phyloP scores from a whole-genome alignment of 2,329 filamentous ascomycete genomes.

The Xylariales sp. region DNA sequence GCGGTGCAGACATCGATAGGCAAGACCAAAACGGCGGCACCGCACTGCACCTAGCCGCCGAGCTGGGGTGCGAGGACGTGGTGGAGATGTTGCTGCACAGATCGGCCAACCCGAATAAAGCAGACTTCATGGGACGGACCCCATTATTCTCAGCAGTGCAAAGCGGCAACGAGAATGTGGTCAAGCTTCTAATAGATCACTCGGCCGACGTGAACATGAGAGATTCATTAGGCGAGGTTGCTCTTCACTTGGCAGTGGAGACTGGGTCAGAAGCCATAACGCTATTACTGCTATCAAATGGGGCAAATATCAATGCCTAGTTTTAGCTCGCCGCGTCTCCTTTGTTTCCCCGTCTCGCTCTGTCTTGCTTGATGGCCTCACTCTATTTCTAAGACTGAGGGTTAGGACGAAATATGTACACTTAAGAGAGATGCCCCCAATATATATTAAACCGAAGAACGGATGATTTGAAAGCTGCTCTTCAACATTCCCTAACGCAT shows the following conservation, averaged over 20 bases:
- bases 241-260: not conserved
- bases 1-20: not conserved
- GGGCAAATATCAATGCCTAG: not conserved
- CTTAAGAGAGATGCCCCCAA: no score
- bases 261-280: not conserved
- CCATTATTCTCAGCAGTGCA: not conserved
- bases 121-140: not conserved
- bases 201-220: not conserved
- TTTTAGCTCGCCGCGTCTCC: no score
- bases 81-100: not conserved
- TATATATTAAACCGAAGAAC: no score
- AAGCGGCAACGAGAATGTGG: not conserved
- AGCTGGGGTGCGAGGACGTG: not conserved
- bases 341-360: no score
- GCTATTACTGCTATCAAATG: not conserved
- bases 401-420: no score
- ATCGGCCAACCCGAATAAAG: not conserved
- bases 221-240: not conserved
- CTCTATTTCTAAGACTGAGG: no score
- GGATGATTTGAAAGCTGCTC: no score
- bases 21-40: not conserved
- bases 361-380: slow-evolving; percentile 1
- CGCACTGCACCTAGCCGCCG: not conserved
- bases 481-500: no score
- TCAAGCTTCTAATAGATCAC: not conserved